phyloP scores from a whole-genome alignment of 768 basidiomycete genomes.

The Plicaturopsis crispa region DNA sequence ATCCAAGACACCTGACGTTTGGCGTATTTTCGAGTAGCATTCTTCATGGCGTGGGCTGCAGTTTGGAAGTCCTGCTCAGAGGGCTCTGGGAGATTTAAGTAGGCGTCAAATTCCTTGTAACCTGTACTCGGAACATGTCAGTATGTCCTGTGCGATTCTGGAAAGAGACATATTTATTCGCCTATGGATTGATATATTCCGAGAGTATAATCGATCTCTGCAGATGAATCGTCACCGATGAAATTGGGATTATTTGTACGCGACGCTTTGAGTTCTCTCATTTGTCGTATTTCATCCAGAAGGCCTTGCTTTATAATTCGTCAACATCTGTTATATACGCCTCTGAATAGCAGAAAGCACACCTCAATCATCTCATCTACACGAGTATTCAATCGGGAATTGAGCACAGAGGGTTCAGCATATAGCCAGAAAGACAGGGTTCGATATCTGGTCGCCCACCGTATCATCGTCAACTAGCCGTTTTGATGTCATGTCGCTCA shows the following conservation, averaged over 20 bases:
- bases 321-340: neutral
- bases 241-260: slow-evolving; percentile 9
- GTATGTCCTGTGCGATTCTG: neutral
- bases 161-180: too few relatives aligned
- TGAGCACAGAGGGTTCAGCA: slow-evolving; percentile 55
- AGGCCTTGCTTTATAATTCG: slow-evolving; percentile 54
- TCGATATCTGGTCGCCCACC: slow-evolving; percentile 48
- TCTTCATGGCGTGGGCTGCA: slow-evolving; percentile 76
- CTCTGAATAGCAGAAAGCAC: slow-evolving; percentile 9
- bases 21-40: slow-evolving; percentile 85
- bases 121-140: slow-evolving; percentile 37
- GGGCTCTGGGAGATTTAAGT: slow-evolving; percentile 40
- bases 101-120: slow-evolving; percentile 82
- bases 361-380: slow-evolving; percentile 91
- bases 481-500: neutral
- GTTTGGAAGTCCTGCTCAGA: slow-evolving; percentile 35
- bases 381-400: slow-evolving; percentile 64
- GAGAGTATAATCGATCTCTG: slow-evolving; percentile 52
- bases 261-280: slow-evolving; percentile 26
- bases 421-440: slow-evolving; percentile 91
- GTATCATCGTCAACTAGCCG: neutral
- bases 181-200: slow-evolving; percentile 97
- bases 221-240: slow-evolving; percentile 2
- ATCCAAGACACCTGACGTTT: slow-evolving; percentile 92
- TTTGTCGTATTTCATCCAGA: slow-evolving; percentile 63